These are phyloP conservation scores for Cutaneotrichosporon cutaneum DNA, from an alignment of 1,284 basidiomycete genomes.

Conservation along the genomic window DNA sequence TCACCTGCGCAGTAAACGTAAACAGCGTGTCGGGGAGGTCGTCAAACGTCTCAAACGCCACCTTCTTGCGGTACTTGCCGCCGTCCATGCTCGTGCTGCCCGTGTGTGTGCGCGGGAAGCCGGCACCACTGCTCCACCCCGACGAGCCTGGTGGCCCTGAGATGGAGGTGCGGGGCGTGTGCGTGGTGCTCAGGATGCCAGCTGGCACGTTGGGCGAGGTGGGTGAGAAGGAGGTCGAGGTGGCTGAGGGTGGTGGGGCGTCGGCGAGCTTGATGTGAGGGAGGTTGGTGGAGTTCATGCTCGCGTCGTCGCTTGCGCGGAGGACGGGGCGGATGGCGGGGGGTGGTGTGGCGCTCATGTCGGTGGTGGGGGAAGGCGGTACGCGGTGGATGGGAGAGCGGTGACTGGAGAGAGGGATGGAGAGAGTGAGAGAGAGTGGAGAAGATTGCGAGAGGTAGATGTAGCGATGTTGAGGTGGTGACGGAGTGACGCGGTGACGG, in stretches of 20 bases:
- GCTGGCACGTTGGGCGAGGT: not conserved
- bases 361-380: not conserved
- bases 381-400: not conserved
- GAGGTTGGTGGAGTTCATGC: not conserved
- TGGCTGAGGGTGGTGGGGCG: not conserved
- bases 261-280: constrained; percentile 9
- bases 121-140: not conserved
- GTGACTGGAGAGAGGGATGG: not conserved
- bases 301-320: not conserved
- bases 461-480: not conserved
- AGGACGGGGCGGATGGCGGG: not conserved
- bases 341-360: constrained; percentile 2
- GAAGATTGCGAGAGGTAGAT: not conserved
- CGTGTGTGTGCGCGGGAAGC: constrained; percentile 23
- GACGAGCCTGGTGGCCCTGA: not conserved
- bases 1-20: constrained; percentile 55
- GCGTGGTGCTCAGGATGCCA: not conserved
- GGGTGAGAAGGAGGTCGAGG: not conserved
- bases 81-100: constrained; percentile 25
- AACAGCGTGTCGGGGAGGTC: constrained; percentile 57
- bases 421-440: not conserved
- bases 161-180: not conserved
- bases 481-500: too few relatives aligned
- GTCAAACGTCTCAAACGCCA: constrained; percentile 78
- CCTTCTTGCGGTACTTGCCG: constrained; percentile 73